These are phyloP conservation scores for Linanthus parryae DNA, from an alignment of 148 eudicot species.

Conservation along the genomic window DNA sequence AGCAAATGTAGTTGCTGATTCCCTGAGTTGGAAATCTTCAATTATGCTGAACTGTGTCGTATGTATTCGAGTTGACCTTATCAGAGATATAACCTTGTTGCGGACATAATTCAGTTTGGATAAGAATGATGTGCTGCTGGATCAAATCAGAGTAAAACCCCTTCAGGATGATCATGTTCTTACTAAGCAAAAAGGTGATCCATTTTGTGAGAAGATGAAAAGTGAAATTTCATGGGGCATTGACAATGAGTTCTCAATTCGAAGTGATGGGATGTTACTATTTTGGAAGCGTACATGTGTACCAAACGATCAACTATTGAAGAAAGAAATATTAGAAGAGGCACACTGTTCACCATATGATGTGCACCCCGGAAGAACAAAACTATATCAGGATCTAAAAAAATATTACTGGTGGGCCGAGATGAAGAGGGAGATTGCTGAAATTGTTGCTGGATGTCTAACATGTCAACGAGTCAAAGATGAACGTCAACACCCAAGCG, in stretches of 20 bases:
- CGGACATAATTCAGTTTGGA: too few relatives aligned
- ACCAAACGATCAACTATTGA: not conserved
- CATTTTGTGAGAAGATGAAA: too few relatives aligned
- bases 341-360: not conserved
- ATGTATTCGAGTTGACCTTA: too few relatives aligned
- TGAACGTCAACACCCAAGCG: not conserved
- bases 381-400: not conserved
- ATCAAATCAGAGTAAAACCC: too few relatives aligned
- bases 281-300: not conserved
- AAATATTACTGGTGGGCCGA: not conserved
- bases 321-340: not conserved
- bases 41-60: not conserved
- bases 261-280: not conserved
- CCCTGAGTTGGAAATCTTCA: not conserved
- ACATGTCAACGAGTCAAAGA: not conserved
- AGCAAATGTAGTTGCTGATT: not conserved
- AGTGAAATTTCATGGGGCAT: too few relatives aligned
- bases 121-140: too few relatives aligned
- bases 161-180: too few relatives aligned
- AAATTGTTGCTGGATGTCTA: not conserved
- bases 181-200: too few relatives aligned
- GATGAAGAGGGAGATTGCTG: not conserved
- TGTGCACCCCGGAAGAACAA: not conserved
- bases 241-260: not conserved
- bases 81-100: too few relatives aligned